Evolutionary conservation across 139 green algal species (phyloP).

Genomic region (Parachlorella kessleri): DNA sequence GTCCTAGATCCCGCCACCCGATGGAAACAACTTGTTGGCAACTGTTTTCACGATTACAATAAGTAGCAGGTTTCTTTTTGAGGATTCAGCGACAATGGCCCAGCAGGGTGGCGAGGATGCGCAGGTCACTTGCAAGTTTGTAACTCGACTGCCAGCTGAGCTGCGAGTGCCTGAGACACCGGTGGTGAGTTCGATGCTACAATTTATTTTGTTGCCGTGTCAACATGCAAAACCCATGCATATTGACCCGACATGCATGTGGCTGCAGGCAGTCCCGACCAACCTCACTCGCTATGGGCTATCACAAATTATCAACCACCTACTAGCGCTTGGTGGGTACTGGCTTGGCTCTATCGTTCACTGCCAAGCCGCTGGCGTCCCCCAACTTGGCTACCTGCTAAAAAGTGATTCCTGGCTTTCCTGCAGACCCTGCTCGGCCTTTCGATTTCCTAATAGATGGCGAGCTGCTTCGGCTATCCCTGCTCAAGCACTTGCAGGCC

Average conservation of each 20-base stretch:
- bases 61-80: no score
- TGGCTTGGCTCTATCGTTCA: no score
- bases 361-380: no score
- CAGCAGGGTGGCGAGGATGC: constrained; percentile 48
- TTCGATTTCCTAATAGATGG: constrained; percentile 96
- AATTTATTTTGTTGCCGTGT: no score
- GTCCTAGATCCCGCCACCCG: no score
- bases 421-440: constrained; percentile 72
- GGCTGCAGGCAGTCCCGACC: constrained; percentile 79
- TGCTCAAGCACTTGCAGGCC: constrained; percentile 77
- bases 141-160: constrained; percentile 78
- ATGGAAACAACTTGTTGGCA: no score
- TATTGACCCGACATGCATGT: neutral
- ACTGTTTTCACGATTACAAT: no score
- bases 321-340: constrained; percentile 80
- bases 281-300: constrained; percentile 91
- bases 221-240: no score
- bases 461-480: constrained; percentile 81
- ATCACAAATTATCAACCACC: constrained; percentile 96
- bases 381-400: neutral
- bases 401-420: neutral
- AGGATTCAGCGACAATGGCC: no score
- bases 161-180: constrained; percentile 71
- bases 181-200: constrained; percentile 67
- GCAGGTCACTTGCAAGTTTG: constrained; percentile 83